A percentile compares a stretch with the other conserved stretches of the same genome.
phyloP scores from a whole-genome alignment of 192 early-diverging fungal species.

The Coemansia sp. region DNA sequence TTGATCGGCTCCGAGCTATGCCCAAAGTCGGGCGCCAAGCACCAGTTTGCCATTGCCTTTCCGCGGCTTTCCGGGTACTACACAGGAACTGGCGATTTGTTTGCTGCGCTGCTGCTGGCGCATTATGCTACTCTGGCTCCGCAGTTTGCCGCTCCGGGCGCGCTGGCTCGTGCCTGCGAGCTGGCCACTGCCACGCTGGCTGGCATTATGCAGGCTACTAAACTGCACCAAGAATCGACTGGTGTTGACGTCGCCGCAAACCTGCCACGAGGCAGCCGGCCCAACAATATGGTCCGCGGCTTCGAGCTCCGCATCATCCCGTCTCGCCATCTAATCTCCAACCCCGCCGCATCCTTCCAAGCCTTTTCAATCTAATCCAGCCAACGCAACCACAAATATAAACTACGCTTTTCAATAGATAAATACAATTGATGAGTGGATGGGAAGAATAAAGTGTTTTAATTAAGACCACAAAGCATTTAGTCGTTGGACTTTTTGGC shows the following conservation, averaged over 20 bases:
- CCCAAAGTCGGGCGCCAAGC: constrained; percentile 8
- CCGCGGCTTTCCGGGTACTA: constrained; percentile 75
- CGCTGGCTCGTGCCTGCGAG: constrained; percentile 61
- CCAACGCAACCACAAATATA: no score
- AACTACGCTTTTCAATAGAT: no score
- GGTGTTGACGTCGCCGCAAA: constrained; percentile 13
- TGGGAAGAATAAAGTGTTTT: not conserved
- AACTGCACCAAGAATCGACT: constrained; percentile 35
- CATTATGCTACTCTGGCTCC: constrained; percentile 52
- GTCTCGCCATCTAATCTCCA: constrained; percentile 46
- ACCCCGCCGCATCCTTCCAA: constrained; percentile 10
- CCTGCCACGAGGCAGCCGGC: constrained; percentile 29
- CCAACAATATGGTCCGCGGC: constrained; percentile 49
- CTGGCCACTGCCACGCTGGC: constrained; percentile 69
- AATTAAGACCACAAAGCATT: not conserved
- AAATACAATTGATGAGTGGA: no score
- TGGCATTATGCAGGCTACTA: constrained; percentile 68
- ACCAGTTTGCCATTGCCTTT: constrained; percentile 71
- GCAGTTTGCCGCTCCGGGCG: constrained; percentile 7
- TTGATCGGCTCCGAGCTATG: constrained; percentile 54
- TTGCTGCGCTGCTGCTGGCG: constrained; percentile 72
- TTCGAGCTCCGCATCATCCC: constrained; percentile 76
- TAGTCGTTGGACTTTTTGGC: constrained; percentile 26
- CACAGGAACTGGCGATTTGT: constrained; percentile 92
- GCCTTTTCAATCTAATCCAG: constrained; percentile 10